Base-by-base conservation (phyloP, 805 yeast genomes). In the Candida krabiensis region DNA sequence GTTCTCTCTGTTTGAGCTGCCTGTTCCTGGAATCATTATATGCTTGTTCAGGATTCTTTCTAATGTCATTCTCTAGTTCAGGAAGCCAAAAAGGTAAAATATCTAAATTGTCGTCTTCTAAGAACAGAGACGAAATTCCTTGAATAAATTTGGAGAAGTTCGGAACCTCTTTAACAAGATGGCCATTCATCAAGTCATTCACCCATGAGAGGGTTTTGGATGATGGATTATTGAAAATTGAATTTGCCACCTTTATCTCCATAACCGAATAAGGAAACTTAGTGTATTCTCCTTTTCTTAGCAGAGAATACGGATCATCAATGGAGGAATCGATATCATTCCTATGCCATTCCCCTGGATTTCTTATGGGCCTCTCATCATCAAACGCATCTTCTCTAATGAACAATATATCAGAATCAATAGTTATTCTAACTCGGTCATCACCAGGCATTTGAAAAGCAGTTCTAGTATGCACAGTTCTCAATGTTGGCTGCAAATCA, bases 361-460 rank as follows among this genome's bases (percentile, higher is more conserved):
- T 86, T 66, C 99, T 83, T 45, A 89, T 84, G 13, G 99, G 98
- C 51, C 90, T 76, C 47, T 79, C 80, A 30, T 72, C 65, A 61
- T 90, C 96, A 56, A 91, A 84, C 0, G 91, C 66, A 60, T 91
- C 98, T 60, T 91, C 99, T 53, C 98, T 79, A 44, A 91, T 82
- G 58, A 86, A 90, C 36, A 82, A 58, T 40, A 93, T 79, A 60
- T 93, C 93, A 12, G 95, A 83, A 64, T 91, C 98, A 47, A 91
- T 86, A 30, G 86, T 82, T 44, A 93, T 81, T 60, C 98, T 80
- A 26, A 90, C 83, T 56, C 91, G 78, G 60, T 90, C 95, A 60
- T 93, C 98, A 41, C 97, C 97, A 3, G 99, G 99, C 53, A 91
- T 91, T 70, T 91, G 97, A 71, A 93, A 91, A 2, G 98, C 98